phyloP scores from a whole-genome alignment of 2,329 filamentous ascomycete species.

The Diaporthe sp. region DNA sequence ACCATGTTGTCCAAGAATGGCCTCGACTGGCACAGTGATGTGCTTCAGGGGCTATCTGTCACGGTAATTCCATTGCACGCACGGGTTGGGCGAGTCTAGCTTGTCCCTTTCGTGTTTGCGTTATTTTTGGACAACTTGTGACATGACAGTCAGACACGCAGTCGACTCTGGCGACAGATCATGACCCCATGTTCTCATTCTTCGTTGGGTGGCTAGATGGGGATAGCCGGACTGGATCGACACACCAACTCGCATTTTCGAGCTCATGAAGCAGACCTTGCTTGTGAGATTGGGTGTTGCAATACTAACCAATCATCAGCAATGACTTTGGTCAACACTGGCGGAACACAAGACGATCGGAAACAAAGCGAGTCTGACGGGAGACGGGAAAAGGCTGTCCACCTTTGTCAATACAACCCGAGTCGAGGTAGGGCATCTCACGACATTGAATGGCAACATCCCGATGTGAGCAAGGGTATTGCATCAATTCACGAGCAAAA shows the following conservation, averaged over 20 bases:
- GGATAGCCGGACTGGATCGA: neutral
- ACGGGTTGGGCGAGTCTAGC: too few relatives aligned
- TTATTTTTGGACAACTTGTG: too few relatives aligned
- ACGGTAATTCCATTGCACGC: too few relatives aligned
- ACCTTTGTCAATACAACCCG: neutral
- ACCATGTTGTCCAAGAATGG: neutral
- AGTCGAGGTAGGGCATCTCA: neutral
- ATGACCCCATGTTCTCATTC: too few relatives aligned
- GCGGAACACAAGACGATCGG: neutral
- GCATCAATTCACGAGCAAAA: neutral
- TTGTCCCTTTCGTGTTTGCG: neutral
- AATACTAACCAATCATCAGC: too few relatives aligned
- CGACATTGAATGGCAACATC: neutral
- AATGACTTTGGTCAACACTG: neutral
- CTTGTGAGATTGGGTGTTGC: neutral
- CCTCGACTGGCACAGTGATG: neutral
- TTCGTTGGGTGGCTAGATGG: neutral
- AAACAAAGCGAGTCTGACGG: neutral
- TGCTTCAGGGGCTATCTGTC: too few relatives aligned
- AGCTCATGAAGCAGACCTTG: too few relatives aligned
- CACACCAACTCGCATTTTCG: neutral
- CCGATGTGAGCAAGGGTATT: neutral
- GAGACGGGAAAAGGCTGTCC: neutral
- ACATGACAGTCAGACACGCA: neutral
- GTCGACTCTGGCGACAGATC: neutral